Base-by-base conservation (phyloP, 352 stramenopile genomes). In the Pythium rhizo-oryzae region DNA sequence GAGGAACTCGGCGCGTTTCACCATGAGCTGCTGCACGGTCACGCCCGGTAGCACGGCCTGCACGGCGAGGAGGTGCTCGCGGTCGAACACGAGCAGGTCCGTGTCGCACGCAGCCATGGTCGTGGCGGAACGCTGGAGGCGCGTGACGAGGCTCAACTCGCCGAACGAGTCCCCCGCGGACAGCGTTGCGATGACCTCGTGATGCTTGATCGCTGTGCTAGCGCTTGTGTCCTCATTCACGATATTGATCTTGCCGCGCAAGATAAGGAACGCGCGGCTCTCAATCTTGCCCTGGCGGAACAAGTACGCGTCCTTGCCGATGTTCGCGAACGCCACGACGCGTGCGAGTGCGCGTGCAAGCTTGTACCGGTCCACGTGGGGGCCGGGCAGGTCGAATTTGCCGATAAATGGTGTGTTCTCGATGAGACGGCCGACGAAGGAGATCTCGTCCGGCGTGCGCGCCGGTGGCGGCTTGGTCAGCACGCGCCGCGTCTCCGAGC, bases 221-320 rank as follows among this genome's bases (percentile, higher is more conserved):
- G 67, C 35, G 8, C 70, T 70, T 16, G 66, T 78, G 54, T 93
- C 82, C 68, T 94, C 86, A 21, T 91, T 91, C 49, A 94, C 86
- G 25, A 94, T 91, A 54, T 84, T 79, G 54, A 94, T 88, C 9
- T 76, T 82, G n/a, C 84, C 86, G 19, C 84, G 76, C 18, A 94
- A 70, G 43, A 94, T 91, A 24, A 94, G 41, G 62, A 92, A 94
- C 25, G 86, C 86, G n/a, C 82, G 85, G 44, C 79, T 87, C 57
- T 94, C 84, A 46, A 92, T 81, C 44, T 81, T 84, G 7, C 85
- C 85, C 57, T 94, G 86, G n/a, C 73, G 70, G 51, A 92, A 92
- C 13, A 94, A 52, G 21, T 80, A 77, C 37, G 75, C 75, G 50
- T 84, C 84, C 33, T 84, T 87, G 37, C 53, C 59, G 51, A 91